Percentiles rank a stretch among this genome's conserved stretches.
phyloP scores from a whole-genome alignment of 2,329 filamentous ascomycete genomes.

The Blastomyces silverae region DNA sequence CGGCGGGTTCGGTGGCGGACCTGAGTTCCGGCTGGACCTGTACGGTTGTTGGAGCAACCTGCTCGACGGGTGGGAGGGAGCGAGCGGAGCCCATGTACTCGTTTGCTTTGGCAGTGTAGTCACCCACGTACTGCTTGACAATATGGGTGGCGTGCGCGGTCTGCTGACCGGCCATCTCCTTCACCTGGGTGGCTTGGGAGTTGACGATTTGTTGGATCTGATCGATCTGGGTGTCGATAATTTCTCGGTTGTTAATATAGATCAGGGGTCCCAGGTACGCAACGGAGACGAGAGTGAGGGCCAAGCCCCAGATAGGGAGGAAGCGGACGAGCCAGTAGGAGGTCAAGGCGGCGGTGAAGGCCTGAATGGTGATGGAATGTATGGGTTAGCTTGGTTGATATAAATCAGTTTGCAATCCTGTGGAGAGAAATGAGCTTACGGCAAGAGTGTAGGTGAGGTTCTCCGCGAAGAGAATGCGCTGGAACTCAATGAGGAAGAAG shows the following conservation, averaged over 20 bases:
- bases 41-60: neutral
- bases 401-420: neutral
- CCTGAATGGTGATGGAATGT: slow-evolving; percentile 35
- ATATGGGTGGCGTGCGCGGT: slow-evolving; percentile 53
- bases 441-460: slow-evolving; percentile 55
- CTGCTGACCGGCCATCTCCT: slow-evolving; percentile 54
- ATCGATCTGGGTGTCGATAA: slow-evolving; percentile 55
- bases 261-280: slow-evolving; percentile 55
- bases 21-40: slow-evolving; percentile 23
- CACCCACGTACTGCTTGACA: slow-evolving; percentile 53
- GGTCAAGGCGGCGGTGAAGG: slow-evolving; percentile 53
- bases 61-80: slow-evolving; percentile 14
- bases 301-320: slow-evolving; percentile 58
- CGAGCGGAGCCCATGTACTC: slow-evolving; percentile 43
- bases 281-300: slow-evolving; percentile 50
- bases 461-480: slow-evolving; percentile 60
- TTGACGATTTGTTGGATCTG: slow-evolving; percentile 50
- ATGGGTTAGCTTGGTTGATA: neutral
- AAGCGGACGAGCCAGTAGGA: slow-evolving; percentile 61
- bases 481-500: slow-evolving; percentile 63
- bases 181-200: slow-evolving; percentile 54
- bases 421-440: slow-evolving; percentile 41
- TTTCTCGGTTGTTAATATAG: slow-evolving; percentile 59
- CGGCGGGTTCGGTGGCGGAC: slow-evolving; percentile 28
- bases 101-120: slow-evolving; percentile 56